Base-by-base conservation (phyloP, 306 rosid species). In the Astragalus membranaceus region DNA sequence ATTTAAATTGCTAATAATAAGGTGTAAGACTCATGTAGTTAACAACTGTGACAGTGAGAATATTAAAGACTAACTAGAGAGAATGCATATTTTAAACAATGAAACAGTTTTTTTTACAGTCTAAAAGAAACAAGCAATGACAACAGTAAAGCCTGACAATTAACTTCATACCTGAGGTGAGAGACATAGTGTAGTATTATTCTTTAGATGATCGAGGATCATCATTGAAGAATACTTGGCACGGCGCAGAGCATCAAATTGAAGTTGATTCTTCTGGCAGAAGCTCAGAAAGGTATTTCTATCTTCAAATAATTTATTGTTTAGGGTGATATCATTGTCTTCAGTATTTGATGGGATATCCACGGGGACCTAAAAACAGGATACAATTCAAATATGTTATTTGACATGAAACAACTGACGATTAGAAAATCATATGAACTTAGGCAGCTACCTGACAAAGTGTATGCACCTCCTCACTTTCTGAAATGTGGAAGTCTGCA, bases 201-300 rank as follows among this genome's bases (percentile, higher is more conserved):
- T 68, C 23, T 3, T 77, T 7, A 88, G 82, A 74, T 84, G 72
- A 55, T 83, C 42, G 30, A 88, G 74, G 64, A 84, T 80, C 85
- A 81, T 88, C 79, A 81, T 81, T 37, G 92, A 70, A 44, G 97
- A 84, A 80, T 85, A 79, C 87, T 86, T 88, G 20, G 92, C 95
- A 60, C 80, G 82, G 17, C 88, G 85, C 43, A 80, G 88, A 7
- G 88, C 78, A 70, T 86, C 92, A 75, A 84, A 86, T 60, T 88
- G 90, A 68, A 79, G 74, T 36, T 33, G 78, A 13, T 81, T 80
- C 39, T 64, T 74, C 39, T 82, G 81, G 41, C 91, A 90, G 60
- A 78, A 82, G 66, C 42, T 79, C 82, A 85, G 64, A 70, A 90
- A 78, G 50, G 47, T 63, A 20, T 47, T 30, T 75, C 91, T 82